Base-by-base conservation (phyloP, 768 basidiomycete genomes). In the Serpula lacrymans region DNA sequence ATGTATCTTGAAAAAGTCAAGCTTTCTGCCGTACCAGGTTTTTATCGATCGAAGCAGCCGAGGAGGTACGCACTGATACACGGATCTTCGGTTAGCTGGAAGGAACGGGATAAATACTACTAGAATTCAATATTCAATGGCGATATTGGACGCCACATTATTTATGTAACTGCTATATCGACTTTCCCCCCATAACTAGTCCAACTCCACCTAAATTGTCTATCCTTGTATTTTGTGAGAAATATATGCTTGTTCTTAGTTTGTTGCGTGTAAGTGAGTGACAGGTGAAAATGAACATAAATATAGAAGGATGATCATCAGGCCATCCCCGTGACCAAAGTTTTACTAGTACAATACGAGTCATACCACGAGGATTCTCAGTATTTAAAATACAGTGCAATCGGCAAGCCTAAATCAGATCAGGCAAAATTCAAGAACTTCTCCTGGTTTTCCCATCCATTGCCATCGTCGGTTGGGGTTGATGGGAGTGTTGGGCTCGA, bases 361-460 rank as follows among this genome's bases (percentile, higher is more conserved):
- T n/a, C n/a, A n/a, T n/a, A n/a, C n/a, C n/a, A n/a, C n/a, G n/a
- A n/a, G n/a, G n/a, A n/a, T n/a, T n/a, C n/a, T n/a, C n/a, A n/a
- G n/a, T n/a, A n/a, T n/a, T n/a, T n/a, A n/a, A n/a, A n/a, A n/a
- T 62, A 58, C 34, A 37, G 29, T 23, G n/a, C n/a, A 18, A 20
- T 32, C 18, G 22, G 34, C 41, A 37, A 28, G 40, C 27, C 24
- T 16, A 6, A 21, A 34, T 50, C 38, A 62, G 42, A 30, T 52
- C 56, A 64, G 41, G 37, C 49, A 47, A 16, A 58, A 48, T 54
- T 85, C 80, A 49, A 85, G 63, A 43, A 89, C 66, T 60, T 79
- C 70, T 8, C 88, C 88, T 27, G 68, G 64, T 53, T 73, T 79
- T 53, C 88, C 88, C 90, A 93, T 92, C 90, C 90, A 92, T 11